A percentile compares a stretch with the other conserved stretches of the same genome.
Conservation (phyloP, 2,329 filamentous ascomycete species). For the Lasiodiplodia sp. region DNA sequence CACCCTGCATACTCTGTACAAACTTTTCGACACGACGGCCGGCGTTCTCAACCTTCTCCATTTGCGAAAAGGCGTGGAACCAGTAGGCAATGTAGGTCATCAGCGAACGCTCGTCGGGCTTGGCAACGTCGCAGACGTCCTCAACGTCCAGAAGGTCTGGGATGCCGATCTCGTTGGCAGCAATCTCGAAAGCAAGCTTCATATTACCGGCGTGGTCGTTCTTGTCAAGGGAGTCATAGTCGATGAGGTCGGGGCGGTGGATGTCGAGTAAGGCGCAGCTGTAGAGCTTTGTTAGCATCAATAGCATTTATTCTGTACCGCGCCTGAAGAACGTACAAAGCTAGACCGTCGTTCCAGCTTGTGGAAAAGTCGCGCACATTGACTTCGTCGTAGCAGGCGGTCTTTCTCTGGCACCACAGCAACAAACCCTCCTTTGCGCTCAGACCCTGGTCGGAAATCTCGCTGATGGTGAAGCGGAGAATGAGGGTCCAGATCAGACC, state of each 20-base stretch:
- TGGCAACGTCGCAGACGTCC: constrained; percentile 95
- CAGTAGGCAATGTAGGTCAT: constrained; percentile 99
- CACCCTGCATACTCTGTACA: constrained; percentile 97
- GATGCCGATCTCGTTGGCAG: constrained; percentile 94
- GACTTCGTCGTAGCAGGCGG: constrained; percentile 96
- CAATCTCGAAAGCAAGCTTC: constrained; percentile 97
- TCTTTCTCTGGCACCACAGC: constrained; percentile 98
- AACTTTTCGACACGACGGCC: constrained; percentile 97
- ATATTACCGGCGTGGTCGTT: constrained; percentile 94
- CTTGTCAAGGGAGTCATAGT: constrained; percentile 95
- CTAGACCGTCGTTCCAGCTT: constrained; percentile 97
- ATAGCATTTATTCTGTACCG: background rate
- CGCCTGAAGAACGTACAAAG: constrained; percentile 65
- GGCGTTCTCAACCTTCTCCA: constrained; percentile 98
- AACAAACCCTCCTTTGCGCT: constrained; percentile 95
- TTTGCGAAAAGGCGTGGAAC: constrained; percentile 99
- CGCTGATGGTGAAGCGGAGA: constrained; percentile 96
- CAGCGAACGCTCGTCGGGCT: constrained; percentile 92
- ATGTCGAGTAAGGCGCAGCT: constrained; percentile 92
- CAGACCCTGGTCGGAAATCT: constrained; percentile 98
- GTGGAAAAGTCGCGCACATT: constrained; percentile 92
- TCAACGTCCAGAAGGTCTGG: constrained; percentile 95
- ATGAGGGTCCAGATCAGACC: constrained; percentile 98
- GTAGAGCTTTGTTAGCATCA: constrained; percentile 24
- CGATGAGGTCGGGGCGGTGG: constrained; percentile 94